Evolutionary conservation across 495 filamentous ascomycete genomes (phyloP), one percentile per base, ranked within the genome.

Genomic region (Filosporella fistucella): DNA sequence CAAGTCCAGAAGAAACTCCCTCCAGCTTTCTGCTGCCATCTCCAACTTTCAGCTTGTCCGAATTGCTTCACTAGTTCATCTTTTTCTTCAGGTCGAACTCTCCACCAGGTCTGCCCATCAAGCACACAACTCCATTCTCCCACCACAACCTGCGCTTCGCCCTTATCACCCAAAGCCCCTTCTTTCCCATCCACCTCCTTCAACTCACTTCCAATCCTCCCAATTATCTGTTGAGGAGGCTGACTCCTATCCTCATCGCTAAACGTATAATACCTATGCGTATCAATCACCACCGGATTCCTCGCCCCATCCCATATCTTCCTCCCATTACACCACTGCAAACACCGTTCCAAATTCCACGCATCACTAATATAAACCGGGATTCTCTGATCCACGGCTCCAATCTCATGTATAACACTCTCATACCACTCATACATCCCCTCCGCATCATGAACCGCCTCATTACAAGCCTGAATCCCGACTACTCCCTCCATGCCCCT

Each of bases 51-150:
- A 1, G 61, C 65, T 26, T 65, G 59, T 23, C 75, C 75, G 48
- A 82, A 80, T 20, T 57, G 50, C 29, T 52, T 57, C 2, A 67
- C 60, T 14, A 75, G 55, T 1, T 56, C 49, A 3, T 62, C 52
- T 42, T 60, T 62, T 1, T 64, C 51, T 9, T 37, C 55, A 4
- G 57, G 46, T 14, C 51, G 33, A 28, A 55, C 54, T 48, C 66
- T 64, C 3, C 47, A 39, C 75, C 75, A 78, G 1, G 68, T 61
- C 20, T 68, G 59, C 11, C 62, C 63, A 48, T 63, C 58, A 42
- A 81, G 54, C 22, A 72, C 69, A 59, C 69, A 76, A 57, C 67
- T 72, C 54, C 76, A 82, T 48, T 81, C 76, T 12, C 75, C 76
- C 20, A 80, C 62, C 35, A 77, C 56, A 24, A 69, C 63, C 43